Percentiles rank a stretch among this genome's conserved stretches.
phyloP scores from a whole-genome alignment of 331 rosid species.

The Telfairia occidentalis region DNA sequence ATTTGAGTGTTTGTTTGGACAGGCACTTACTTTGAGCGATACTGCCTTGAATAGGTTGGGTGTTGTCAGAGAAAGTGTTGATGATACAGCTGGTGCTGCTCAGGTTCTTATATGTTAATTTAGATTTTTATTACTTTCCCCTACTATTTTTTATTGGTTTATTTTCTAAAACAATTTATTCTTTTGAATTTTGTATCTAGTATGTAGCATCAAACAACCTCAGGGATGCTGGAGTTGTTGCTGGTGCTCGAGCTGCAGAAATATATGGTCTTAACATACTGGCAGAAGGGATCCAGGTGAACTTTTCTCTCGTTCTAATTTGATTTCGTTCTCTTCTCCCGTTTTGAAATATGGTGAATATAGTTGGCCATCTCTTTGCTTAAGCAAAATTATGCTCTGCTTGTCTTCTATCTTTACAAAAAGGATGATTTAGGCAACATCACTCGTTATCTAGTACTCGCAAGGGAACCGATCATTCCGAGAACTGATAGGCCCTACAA shows the following conservation, averaged over 20 bases:
- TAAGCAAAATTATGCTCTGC: background rate
- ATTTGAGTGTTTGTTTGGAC: background rate
- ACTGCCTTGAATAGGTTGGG: conserved; percentile 39
- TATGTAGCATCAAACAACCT: conserved; percentile 37
- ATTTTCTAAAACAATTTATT: background rate
- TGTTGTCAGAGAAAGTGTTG: conserved; percentile 40
- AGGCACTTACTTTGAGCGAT: conserved; percentile 56
- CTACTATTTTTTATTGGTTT: background rate
- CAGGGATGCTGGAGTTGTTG: conserved; percentile 50
- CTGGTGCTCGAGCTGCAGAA: conserved; percentile 52
- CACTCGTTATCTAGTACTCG: conserved; percentile 77
- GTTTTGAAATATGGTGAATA: background rate
- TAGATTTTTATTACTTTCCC: background rate
- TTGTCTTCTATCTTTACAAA: background rate
- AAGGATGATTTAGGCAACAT: conserved; percentile 60
- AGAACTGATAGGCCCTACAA: conserved; percentile 45
- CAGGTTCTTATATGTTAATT: conserved; percentile 25
- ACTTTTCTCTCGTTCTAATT: background rate
- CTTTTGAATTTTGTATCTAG: conserved; percentile 21
- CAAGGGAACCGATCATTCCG: conserved; percentile 75
- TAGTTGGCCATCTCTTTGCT: background rate
- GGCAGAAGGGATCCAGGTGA: conserved; percentile 54
- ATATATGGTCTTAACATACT: conserved; percentile 54
- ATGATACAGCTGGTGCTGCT: conserved; percentile 62
- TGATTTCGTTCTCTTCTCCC: background rate